Conservation (phyloP, 2,329 filamentous ascomycete species). For the Onygenales sp. region DNA sequence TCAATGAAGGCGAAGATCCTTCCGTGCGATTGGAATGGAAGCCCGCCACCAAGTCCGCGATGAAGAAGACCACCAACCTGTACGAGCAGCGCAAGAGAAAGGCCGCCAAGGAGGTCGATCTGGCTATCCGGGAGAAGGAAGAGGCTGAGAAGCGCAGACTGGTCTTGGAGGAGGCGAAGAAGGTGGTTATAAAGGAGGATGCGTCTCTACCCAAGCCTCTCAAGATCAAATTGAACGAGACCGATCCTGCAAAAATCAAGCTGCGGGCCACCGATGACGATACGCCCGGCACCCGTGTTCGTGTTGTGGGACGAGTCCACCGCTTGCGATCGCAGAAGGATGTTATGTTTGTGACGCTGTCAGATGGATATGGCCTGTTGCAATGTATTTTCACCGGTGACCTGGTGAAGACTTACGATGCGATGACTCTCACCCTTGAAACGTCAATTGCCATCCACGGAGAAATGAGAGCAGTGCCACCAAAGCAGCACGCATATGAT, state of each 20-base stretch:
- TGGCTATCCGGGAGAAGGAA: constrained; percentile 62
- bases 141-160: constrained; percentile 61
- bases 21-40: constrained; percentile 63
- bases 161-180: constrained; percentile 73
- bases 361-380: constrained; percentile 74
- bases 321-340: constrained; percentile 73
- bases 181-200: constrained; percentile 63
- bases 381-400: constrained; percentile 76
- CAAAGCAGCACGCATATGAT: constrained; percentile 68
- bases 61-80: constrained; percentile 74
- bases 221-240: constrained; percentile 67
- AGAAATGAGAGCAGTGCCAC: constrained; percentile 72
- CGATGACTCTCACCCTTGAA: constrained; percentile 73
- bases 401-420: constrained; percentile 85
- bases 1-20: constrained; percentile 55
- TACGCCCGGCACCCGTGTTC: constrained; percentile 61
- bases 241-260: constrained; percentile 49
- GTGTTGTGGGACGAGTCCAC: constrained; percentile 75
- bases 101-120: constrained; percentile 64
- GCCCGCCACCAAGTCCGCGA: constrained; percentile 68
- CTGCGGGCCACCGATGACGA: constrained; percentile 40
- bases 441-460: constrained; percentile 79
- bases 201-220: constrained; percentile 61
- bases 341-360: constrained; percentile 75
- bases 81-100: constrained; percentile 76